phyloP scores from a whole-genome alignment of 2,329 filamentous ascomycete species.

The Paecilomyces sp. region DNA sequence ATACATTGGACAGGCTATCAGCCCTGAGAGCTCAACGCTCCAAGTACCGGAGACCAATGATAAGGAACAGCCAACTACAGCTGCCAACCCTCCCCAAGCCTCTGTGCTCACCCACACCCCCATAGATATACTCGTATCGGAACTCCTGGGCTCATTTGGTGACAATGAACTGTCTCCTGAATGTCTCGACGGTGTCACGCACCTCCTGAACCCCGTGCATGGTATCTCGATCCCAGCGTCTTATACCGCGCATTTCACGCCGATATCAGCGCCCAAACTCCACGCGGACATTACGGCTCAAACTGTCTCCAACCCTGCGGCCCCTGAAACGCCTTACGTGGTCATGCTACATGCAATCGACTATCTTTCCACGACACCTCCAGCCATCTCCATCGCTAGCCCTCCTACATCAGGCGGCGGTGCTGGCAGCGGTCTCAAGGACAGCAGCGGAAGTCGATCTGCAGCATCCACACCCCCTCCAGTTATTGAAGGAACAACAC shows the following conservation, averaged over 20 bases:
- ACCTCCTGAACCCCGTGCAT: slow-evolving; percentile 69
- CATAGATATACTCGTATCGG: slow-evolving; percentile 87
- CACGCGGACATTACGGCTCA: slow-evolving; percentile 71
- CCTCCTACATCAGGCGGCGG: slow-evolving; percentile 7
- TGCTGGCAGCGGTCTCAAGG: slow-evolving; percentile 8
- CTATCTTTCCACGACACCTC: slow-evolving; percentile 65
- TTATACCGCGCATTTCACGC: slow-evolving; percentile 91
- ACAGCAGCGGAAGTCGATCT: slow-evolving; percentile 14
- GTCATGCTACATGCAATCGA: slow-evolving; percentile 88
- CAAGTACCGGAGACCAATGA: slow-evolving; percentile 11
- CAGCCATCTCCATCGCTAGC: slow-evolving; percentile 35
- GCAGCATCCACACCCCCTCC: slow-evolving; percentile 21
- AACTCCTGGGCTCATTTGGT: slow-evolving; percentile 85
- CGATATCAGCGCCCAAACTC: slow-evolving; percentile 79
- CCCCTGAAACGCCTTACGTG: slow-evolving; percentile 89
- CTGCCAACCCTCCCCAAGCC: slow-evolving; percentile 14
- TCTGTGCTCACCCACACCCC: slow-evolving; percentile 21
- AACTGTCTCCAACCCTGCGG: slow-evolving; percentile 55
- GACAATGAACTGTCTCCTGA: slow-evolving; percentile 97
- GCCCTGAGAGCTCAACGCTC: slow-evolving; percentile 19
- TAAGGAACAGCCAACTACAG: slow-evolving; percentile 36
- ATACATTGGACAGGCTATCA: slow-evolving; percentile 27
- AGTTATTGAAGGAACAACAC: slow-evolving; percentile 25
- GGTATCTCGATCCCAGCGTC: slow-evolving; percentile 91
- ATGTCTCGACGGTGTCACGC: slow-evolving; percentile 91